A percentile compares a stretch with the other conserved stretches of the same genome.
Conservation (phyloP, 345 rosid species). For the Schrenkiella parvula region DNA sequence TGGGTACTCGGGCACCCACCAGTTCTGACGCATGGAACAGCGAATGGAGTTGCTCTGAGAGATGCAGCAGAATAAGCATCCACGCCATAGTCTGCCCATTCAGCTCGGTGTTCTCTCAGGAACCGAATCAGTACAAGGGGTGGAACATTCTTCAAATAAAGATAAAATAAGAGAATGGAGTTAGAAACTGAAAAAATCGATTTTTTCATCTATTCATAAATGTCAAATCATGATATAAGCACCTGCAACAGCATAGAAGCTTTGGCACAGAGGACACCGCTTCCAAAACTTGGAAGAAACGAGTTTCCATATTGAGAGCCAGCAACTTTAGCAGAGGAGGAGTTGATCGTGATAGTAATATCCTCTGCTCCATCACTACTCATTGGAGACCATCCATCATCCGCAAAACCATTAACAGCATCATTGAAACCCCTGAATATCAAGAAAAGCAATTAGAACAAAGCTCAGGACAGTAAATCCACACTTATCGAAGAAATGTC, state of each 20-base stretch:
- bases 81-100: slow-evolving; percentile 95
- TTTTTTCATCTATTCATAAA: neutral
- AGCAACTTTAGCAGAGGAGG: slow-evolving; percentile 62
- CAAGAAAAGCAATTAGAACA: slow-evolving; percentile 3
- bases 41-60: slow-evolving; percentile 71
- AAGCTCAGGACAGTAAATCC: neutral
- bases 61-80: slow-evolving; percentile 82
- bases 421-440: slow-evolving; percentile 83
- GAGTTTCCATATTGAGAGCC: slow-evolving; percentile 63
- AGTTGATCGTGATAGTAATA: slow-evolving; percentile 75
- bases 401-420: slow-evolving; percentile 85
- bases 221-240: neutral
- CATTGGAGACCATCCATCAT: slow-evolving; percentile 96
- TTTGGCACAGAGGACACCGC: slow-evolving; percentile 93
- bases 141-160: slow-evolving; percentile 68
- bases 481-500: neutral
- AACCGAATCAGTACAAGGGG: slow-evolving; percentile 86
- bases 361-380: slow-evolving; percentile 84
- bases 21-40: slow-evolving; percentile 73
- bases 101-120: slow-evolving; percentile 93
- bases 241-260: slow-evolving; percentile 98
- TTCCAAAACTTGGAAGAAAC: slow-evolving; percentile 68
- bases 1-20: slow-evolving; percentile 89
- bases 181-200: neutral
- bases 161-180: neutral